Evolutionary conservation across 2,329 filamentous ascomycete genomes (phyloP), one percentile per base, ranked within the genome.

Genomic region (Penicillium sp.): DNA sequence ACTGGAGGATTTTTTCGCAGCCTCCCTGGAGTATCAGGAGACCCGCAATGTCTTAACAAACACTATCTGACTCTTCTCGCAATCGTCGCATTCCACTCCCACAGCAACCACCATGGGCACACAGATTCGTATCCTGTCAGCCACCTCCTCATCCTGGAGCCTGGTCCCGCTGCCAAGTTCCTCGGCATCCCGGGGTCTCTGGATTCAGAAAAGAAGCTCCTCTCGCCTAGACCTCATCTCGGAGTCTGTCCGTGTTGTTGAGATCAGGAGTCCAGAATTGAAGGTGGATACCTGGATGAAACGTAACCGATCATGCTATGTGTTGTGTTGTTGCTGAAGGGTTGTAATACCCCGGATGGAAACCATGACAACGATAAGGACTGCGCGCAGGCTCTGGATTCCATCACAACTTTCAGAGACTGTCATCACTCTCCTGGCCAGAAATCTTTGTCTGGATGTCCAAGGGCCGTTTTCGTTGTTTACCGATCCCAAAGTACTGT

Each of bases 171-270:
- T 38, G 30, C 31, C 44, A 60, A 55, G 30, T 23, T 9, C 30
- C 51, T 55, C 51, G 50, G 58, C 31, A 60, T 55, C 31, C 51
- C 58, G 50, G 19, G 41, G n/a, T 17, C 9, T 13, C 19, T 41
- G 35, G 19, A 48, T 38, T 52, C 49, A 31, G 26, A 29, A 26
- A n/a, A 21, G 23, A 17, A 19, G 21, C 45, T 23, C 30, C 29
- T 38, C 29, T 48, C 7, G 26, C 45, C 21, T 7, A 23, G 29
- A 21, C 44, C 30, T 19, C 35, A 8, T 46, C 8, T 11, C 52
- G 52, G 52, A 46, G 52, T 30, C 31, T 46, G 38, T 55, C 52
- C 52, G 52, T 8, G 48, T 50, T 46, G 7, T 30, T 17, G 23
- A 44, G 11, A 17, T 48, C 46, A 21, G 46, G 19, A 48, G 8